Conservation (phyloP, 352 stramenopile genomes). For the Pseudoperonospora humuli region DNA sequence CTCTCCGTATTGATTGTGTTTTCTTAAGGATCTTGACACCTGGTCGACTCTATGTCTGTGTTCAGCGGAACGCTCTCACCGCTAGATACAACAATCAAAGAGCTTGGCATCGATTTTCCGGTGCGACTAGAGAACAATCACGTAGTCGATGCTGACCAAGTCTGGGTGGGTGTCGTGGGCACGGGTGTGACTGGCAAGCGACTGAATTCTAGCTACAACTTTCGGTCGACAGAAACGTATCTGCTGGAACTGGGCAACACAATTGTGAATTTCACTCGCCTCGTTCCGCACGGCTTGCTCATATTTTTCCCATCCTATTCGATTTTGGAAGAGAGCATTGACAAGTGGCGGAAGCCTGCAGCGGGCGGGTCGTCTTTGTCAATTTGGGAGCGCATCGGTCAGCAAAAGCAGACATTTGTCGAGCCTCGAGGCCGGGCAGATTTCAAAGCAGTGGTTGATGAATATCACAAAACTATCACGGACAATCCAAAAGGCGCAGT, state of each 20-base stretch:
- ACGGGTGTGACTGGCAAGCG: conserved; percentile 89
- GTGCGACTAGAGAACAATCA: conserved; percentile 97
- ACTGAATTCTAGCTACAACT: conserved; percentile 93
- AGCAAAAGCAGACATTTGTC: conserved; percentile 75
- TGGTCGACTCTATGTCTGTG: conserved; percentile 2
- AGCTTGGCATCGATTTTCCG: conserved; percentile 95
- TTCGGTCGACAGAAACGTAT: conserved; percentile 90
- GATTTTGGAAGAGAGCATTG: conserved; percentile 88
- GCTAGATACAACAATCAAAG: conserved; percentile 92
- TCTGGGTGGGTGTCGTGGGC: conserved; percentile 88
- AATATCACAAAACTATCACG: conserved; percentile 72
- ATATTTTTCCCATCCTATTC: conserved; percentile 99
- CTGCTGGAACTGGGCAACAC: conserved; percentile 94
- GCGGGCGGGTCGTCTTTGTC: conserved; percentile 35
- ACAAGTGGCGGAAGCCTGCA: conserved; percentile 54
- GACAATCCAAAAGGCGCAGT: conserved; percentile 84
- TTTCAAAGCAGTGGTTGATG: conserved; percentile 73
- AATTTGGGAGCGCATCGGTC: conserved; percentile 72
- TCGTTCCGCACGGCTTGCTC: conserved; percentile 95
- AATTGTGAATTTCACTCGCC: conserved; percentile 89
- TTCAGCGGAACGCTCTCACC: conserved; percentile 95
- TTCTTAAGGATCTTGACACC: neutral
- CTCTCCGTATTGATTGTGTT: neutral
- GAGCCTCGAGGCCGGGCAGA: conserved; percentile 63
- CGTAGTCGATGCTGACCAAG: conserved; percentile 89